These are phyloP conservation scores for Maudiozyma pseudohumilis DNA, from an alignment of 805 yeast genomes.

Conservation along the genomic window DNA sequence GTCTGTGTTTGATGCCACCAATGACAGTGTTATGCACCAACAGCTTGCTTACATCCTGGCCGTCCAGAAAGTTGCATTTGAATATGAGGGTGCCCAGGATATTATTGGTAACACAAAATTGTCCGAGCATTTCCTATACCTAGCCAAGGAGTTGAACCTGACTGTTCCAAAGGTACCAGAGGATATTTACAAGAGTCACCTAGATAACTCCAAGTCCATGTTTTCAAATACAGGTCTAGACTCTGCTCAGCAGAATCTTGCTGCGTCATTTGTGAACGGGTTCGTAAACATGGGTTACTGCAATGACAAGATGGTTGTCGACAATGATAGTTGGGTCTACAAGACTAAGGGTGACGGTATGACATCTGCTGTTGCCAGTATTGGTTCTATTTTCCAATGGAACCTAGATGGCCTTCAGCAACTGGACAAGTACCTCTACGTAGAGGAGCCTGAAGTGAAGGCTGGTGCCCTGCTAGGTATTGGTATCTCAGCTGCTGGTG, in stretches of 20 bases:
- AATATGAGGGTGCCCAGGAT: constrained; percentile 62
- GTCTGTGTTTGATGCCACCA: constrained; percentile 72
- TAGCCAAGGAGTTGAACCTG: constrained; percentile 79
- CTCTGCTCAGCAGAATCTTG: constrained; percentile 90
- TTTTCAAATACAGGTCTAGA: constrained; percentile 47
- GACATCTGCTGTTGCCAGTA: constrained; percentile 82
- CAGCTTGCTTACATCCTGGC: constrained; percentile 88
- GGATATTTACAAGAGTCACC: constrained; percentile 84
- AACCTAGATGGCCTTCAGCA: constrained; percentile 84
- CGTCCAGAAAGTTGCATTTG: constrained; percentile 75
- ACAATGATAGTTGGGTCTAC: constrained; percentile 81
- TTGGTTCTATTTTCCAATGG: constrained; percentile 90
- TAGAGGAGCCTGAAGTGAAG: constrained; percentile 75
- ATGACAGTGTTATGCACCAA: constrained; percentile 65
- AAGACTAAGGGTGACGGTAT: constrained; percentile 87
- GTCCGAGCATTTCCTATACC: constrained; percentile 68
- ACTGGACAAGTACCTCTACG: constrained; percentile 79
- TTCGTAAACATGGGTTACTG: constrained; percentile 89
- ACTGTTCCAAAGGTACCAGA: constrained; percentile 89
- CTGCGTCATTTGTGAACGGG: constrained; percentile 88
- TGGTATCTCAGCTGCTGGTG: constrained; percentile 85
- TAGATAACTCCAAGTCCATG: constrained; percentile 61
- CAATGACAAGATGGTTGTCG: constrained; percentile 67
- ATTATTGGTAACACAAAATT: constrained; percentile 72
- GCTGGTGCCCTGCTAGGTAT: constrained; percentile 96